Evolutionary conservation across 768 basidiomycete genomes (phyloP).

Genomic region (Psilocybe tampanensis): DNA sequence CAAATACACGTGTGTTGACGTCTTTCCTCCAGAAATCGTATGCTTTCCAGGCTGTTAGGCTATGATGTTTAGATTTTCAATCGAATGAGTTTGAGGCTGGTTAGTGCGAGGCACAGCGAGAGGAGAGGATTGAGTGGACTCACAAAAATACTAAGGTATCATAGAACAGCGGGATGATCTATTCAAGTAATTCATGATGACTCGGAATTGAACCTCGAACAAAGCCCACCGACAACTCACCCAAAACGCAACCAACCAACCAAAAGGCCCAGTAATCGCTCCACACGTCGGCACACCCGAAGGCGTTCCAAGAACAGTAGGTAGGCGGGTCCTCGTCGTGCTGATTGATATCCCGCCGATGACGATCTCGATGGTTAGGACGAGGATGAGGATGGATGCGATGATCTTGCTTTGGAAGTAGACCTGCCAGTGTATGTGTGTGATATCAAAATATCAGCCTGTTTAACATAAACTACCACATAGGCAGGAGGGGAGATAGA

Average conservation of each 20-base stretch:
- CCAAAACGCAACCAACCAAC: constrained; percentile 26
- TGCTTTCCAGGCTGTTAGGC: constrained; percentile 16
- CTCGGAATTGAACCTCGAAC: no score
- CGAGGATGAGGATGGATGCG: constrained; percentile 10
- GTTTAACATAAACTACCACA: no score
- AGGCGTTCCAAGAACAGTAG: constrained; percentile 10
- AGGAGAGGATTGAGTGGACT: no score
- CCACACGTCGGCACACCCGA: constrained; percentile 20
- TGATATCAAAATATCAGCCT: no score
- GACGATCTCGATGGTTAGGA: constrained; percentile 15
- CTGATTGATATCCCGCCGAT: constrained; percentile 19
- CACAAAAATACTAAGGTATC: constrained; percentile 21
- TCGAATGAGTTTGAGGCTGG: no score
- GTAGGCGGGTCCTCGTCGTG: constrained; percentile 12
- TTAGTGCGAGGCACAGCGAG: no score
- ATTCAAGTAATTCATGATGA: neutral
- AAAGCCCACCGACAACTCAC: constrained; percentile 12
- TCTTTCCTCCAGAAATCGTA: constrained; percentile 14
- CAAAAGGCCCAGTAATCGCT: constrained; percentile 20
- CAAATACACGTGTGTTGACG: constrained; percentile 10
- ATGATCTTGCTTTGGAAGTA: constrained; percentile 18
- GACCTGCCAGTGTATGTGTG: constrained; percentile 8
- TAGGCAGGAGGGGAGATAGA: no score
- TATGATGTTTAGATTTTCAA: constrained; percentile 7
- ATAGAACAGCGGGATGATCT: constrained; percentile 18